Evolutionary conservation across 2,329 filamentous ascomycete genomes (phyloP).

Genomic region (Trematosphaeria pertusa): DNA sequence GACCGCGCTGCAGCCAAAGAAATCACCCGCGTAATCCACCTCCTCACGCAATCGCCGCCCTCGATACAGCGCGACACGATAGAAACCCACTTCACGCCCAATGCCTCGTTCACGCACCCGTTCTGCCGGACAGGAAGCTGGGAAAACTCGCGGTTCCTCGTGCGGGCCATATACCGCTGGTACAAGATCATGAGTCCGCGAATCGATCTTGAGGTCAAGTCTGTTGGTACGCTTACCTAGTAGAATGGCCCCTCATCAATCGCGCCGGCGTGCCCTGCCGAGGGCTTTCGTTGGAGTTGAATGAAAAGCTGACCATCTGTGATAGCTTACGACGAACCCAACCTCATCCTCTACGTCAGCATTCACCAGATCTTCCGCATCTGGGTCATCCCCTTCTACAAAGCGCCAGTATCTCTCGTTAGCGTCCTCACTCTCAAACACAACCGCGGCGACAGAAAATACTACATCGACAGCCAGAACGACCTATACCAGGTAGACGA

Average conservation of each 20-base stretch:
- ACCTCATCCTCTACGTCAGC: constrained; percentile 73
- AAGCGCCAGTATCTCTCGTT: constrained; percentile 70
- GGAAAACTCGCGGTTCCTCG: constrained; percentile 69
- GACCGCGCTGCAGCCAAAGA: constrained; percentile 57
- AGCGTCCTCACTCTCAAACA: constrained; percentile 70
- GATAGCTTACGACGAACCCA: constrained; percentile 71
- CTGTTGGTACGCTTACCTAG: constrained; percentile 55
- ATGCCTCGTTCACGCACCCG: constrained; percentile 78
- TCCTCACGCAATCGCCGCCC: constrained; percentile 71
- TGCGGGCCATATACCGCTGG: constrained; percentile 71
- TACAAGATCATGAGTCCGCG: constrained; percentile 82
- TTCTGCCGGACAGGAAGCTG: constrained; percentile 72
- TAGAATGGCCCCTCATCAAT: too few species aligned
- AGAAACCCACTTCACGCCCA: constrained; percentile 73
- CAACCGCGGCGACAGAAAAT: constrained; percentile 55
- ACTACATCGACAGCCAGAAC: constrained; percentile 78
- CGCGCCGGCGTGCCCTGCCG: too few species aligned
- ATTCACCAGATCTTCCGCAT: constrained; percentile 78
- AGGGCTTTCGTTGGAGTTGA: too few species aligned
- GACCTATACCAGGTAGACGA: constrained; percentile 83
- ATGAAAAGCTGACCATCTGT: constrained; percentile 6
- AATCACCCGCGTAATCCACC: constrained; percentile 70
- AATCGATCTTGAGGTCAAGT: constrained; percentile 72
- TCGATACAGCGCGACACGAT: constrained; percentile 70
- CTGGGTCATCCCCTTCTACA: constrained; percentile 79